phyloP scores from a whole-genome alignment of 805 yeast species.

The Zygosaccharomyces kombuchaensis region DNA sequence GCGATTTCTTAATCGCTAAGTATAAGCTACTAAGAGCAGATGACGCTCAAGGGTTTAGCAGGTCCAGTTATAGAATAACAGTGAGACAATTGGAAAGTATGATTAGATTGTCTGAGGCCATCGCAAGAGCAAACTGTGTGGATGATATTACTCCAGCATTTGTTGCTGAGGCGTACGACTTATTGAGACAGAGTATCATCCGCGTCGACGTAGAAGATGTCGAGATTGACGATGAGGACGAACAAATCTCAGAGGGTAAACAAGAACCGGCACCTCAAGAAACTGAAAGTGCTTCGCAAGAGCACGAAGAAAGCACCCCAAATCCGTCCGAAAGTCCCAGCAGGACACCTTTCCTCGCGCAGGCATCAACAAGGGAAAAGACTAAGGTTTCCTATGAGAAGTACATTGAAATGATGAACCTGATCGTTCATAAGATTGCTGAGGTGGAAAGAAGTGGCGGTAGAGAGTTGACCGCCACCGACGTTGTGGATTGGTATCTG shows the following conservation, averaged over 20 bases:
- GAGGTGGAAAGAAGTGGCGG: conserved; percentile 48
- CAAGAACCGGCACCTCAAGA: background rate
- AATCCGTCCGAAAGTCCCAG: background rate
- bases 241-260: conserved; percentile 13
- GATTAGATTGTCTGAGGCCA: conserved; percentile 91
- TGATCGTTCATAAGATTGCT: conserved; percentile 63
- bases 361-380: background rate
- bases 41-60: conserved; percentile 77
- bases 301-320: background rate
- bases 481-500: conserved; percentile 77
- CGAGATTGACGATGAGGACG: conserved; percentile 68
- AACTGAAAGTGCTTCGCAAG: background rate
- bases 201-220: conserved; percentile 92
- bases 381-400: conserved; percentile 74
- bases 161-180: conserved; percentile 89
- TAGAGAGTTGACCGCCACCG: conserved; percentile 63
- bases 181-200: conserved; percentile 85
- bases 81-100: conserved; percentile 94
- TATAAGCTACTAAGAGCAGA: conserved; percentile 84
- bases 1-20: conserved; percentile 67
- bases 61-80: conserved; percentile 88
- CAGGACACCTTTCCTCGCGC: conserved; percentile 1
- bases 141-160: conserved; percentile 78
- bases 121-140: conserved; percentile 94
- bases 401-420: conserved; percentile 77